Percentiles rank a stretch among this genome's conserved stretches.
These are phyloP conservation scores for Pichia sp. DNA, from an alignment of 1,139 yeast genomes.

Conservation along the genomic window DNA sequence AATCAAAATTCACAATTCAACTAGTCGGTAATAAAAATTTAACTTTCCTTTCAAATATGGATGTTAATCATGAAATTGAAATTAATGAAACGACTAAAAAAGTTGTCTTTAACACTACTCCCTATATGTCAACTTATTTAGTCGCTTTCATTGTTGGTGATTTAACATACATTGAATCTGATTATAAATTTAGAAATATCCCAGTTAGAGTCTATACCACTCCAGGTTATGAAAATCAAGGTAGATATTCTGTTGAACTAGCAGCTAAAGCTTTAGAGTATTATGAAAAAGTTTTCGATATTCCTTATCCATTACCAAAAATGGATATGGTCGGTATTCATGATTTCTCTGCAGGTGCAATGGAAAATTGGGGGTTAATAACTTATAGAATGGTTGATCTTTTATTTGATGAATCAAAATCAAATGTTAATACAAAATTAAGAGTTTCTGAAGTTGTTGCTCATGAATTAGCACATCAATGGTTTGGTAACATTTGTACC, in stretches of 20 bases:
- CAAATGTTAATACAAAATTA: constrained; percentile 41
- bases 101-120: constrained; percentile 42
- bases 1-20: constrained; percentile 68
- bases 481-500: constrained; percentile 60
- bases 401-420: constrained; percentile 40
- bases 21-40: constrained; percentile 55
- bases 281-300: constrained; percentile 47
- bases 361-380: constrained; percentile 58
- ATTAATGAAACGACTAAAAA: constrained; percentile 40
- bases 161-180: constrained; percentile 46
- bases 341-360: constrained; percentile 54
- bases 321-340: constrained; percentile 56
- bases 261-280: constrained; percentile 50
- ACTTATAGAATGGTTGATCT: constrained; percentile 52
- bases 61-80: constrained; percentile 41
- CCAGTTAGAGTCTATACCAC: constrained; percentile 55
- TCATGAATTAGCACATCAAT: constrained; percentile 59
- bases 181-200: constrained; percentile 36
- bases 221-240: constrained; percentile 47
- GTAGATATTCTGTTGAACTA: constrained; percentile 44
- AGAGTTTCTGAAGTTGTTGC: constrained; percentile 55
- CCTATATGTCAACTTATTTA: constrained; percentile 51
- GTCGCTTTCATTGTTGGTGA: constrained; percentile 57
- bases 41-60: constrained; percentile 80
- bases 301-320: constrained; percentile 54